Conservation (phyloP, 78 protist genomes). For the Dictyostelium capitatum region DNA sequence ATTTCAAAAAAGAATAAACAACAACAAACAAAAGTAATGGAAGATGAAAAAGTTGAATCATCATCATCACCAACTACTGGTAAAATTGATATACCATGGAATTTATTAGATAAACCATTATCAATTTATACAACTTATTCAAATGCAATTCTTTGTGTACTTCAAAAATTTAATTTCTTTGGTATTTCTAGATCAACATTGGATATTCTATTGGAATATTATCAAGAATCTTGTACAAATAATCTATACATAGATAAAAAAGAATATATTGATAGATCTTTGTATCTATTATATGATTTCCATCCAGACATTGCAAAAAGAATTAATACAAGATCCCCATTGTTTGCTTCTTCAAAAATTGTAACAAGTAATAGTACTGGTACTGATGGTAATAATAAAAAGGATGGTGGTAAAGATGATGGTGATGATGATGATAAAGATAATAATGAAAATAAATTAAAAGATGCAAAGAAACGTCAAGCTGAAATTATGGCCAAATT, state of each 20-base stretch:
- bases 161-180: conserved; percentile 18
- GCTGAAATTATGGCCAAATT: conserved; percentile 77
- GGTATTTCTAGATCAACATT: conserved; percentile 10
- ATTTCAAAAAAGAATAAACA: neutral
- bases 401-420: neutral
- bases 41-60: neutral
- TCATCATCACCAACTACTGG: neutral
- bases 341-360: neutral
- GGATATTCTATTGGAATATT: neutral
- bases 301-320: neutral
- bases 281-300: neutral
- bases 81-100: neutral
- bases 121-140: neutral
- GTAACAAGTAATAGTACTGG: neutral
- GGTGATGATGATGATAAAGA: neutral
- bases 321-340: neutral
- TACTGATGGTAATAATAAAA: neutral
- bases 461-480: conserved; percentile 73
- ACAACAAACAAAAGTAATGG: no score
- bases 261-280: conserved; percentile 2
- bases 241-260: neutral
- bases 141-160: conserved; percentile 5
- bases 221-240: neutral
- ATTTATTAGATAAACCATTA: neutral
- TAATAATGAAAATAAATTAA: neutral